Evolutionary conservation across 306 rosid genomes (phyloP).

Genomic region (Arachis stenosperma): DNA sequence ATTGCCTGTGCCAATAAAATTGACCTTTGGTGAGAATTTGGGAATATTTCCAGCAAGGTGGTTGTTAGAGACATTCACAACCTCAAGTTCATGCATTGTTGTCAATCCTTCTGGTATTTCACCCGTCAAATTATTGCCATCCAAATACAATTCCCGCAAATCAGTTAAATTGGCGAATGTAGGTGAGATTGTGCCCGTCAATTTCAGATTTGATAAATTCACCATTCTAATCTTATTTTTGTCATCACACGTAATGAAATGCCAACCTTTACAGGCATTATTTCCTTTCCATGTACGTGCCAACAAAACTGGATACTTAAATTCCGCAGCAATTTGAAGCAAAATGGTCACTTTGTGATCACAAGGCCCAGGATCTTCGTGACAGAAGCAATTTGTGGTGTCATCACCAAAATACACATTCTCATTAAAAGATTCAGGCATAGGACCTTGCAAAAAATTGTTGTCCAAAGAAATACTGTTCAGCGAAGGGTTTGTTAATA

Average conservation of each 20-base stretch:
- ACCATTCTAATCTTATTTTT: slow-evolving; percentile 37
- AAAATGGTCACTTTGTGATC: slow-evolving; percentile 49
- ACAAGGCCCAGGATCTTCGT: slow-evolving; percentile 37
- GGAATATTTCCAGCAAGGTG: neutral
- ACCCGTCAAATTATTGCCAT: slow-evolving; percentile 52
- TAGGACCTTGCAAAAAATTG: slow-evolving; percentile 59
- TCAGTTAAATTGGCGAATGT: slow-evolving; percentile 53
- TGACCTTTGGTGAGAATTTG: neutral
- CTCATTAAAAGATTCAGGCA: too few relatives aligned
- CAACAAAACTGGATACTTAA: slow-evolving; percentile 49
- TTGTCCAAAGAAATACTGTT: slow-evolving; percentile 29
- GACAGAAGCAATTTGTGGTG: neutral
- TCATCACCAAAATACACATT: neutral
- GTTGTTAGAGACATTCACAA: neutral
- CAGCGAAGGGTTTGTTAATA: too few relatives aligned
- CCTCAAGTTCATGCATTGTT: neutral
- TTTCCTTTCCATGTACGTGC: slow-evolving; percentile 56
- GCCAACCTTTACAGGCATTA: slow-evolving; percentile 51
- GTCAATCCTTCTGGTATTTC: slow-evolving; percentile 36
- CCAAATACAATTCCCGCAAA: slow-evolving; percentile 43
- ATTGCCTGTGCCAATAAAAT: neutral
- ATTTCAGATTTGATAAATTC: slow-evolving; percentile 47
- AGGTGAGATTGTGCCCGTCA: slow-evolving; percentile 60
- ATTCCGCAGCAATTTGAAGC: slow-evolving; percentile 44
- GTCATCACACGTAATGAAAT: slow-evolving; percentile 43